A percentile compares a stretch with the other conserved stretches of the same genome.
phyloP scores from a whole-genome alignment of 2,329 filamentous ascomycete species.

The Emmonsiellopsis sp. region DNA sequence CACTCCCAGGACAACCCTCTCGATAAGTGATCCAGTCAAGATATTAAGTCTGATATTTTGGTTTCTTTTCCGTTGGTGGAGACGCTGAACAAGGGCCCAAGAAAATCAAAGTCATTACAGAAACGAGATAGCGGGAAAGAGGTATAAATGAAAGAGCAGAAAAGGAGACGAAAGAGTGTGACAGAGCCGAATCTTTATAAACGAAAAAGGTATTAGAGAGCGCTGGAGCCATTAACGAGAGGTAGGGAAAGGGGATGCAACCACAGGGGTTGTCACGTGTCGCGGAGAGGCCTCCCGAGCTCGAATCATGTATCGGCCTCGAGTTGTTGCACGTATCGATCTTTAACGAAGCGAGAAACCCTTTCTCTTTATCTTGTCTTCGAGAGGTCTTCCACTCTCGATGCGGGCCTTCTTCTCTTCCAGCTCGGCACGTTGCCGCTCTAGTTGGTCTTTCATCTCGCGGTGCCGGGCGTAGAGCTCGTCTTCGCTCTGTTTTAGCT shows the following conservation, averaged over 20 bases:
- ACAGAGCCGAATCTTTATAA: conserved; percentile 19
- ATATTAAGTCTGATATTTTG: conserved; percentile 22
- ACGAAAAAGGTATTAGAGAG: conserved; percentile 14
- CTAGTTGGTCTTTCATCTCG: conserved; percentile 99
- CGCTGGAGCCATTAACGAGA: conserved; percentile 10
- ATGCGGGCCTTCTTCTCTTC: conserved; percentile 97
- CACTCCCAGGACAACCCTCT: background rate
- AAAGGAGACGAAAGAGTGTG: conserved; percentile 23
- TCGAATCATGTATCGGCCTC: background rate
- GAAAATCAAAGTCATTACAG: conserved; percentile 11
- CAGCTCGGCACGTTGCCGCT: conserved; percentile 85
- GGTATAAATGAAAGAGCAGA: conserved; percentile 2
- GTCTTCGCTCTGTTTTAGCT: conserved; percentile 98
- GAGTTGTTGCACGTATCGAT: background rate
- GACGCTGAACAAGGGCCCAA: background rate
- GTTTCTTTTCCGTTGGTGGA: conserved; percentile 6
- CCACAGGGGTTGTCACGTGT: background rate
- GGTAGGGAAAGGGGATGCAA: background rate
- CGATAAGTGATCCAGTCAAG: background rate
- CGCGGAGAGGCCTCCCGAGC: background rate
- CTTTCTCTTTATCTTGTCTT: conserved; percentile 98
- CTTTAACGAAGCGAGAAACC: conserved; percentile 93
- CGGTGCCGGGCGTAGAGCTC: conserved; percentile 95
- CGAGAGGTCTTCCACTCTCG: conserved; percentile 89
- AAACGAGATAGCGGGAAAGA: conserved; percentile 1